These are phyloP conservation scores for Trichocladium antarcticum DNA, from an alignment of 495 filamentous ascomycete species.

Conservation along the genomic window DNA sequence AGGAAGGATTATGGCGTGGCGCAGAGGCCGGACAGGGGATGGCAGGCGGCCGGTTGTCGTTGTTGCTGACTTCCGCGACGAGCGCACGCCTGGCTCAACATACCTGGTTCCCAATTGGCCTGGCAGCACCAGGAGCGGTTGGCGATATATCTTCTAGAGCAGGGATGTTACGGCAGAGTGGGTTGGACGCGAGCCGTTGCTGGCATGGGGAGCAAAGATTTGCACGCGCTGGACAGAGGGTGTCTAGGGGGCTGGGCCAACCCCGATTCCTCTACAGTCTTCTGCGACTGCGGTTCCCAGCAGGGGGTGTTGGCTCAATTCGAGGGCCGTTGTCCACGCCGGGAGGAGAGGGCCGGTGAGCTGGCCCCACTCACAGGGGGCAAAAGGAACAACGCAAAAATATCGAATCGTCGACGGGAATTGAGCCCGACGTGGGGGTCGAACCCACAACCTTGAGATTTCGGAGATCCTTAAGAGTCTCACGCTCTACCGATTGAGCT, in stretches of 20 bases:
- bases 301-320: neutral
- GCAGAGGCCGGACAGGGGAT: conserved; percentile 8
- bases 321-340: too few species aligned
- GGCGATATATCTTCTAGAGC: conserved; percentile 23
- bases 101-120: conserved; percentile 24
- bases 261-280: neutral
- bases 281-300: neutral
- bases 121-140: conserved; percentile 12
- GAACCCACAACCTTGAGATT: conserved; percentile 17
- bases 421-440: conserved; percentile 16
- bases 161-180: conserved; percentile 19
- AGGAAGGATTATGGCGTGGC: conserved; percentile 24
- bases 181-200: conserved; percentile 24
- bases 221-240: conserved; percentile 23
- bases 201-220: conserved; percentile 24
- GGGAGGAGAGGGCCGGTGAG: too few species aligned
- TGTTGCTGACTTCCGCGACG: conserved; percentile 24
- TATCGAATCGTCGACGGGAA: conserved; percentile 7
- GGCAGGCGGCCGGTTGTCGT: conserved; percentile 17
- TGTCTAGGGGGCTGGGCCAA: neutral
- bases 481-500: conserved; percentile 78
- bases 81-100: conserved; percentile 19
- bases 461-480: conserved; percentile 50
- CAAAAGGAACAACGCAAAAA: neutral
- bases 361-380: too few species aligned